Conservation (phyloP, 192 early-diverging fungal species). For the Linnemannia exigua region DNA sequence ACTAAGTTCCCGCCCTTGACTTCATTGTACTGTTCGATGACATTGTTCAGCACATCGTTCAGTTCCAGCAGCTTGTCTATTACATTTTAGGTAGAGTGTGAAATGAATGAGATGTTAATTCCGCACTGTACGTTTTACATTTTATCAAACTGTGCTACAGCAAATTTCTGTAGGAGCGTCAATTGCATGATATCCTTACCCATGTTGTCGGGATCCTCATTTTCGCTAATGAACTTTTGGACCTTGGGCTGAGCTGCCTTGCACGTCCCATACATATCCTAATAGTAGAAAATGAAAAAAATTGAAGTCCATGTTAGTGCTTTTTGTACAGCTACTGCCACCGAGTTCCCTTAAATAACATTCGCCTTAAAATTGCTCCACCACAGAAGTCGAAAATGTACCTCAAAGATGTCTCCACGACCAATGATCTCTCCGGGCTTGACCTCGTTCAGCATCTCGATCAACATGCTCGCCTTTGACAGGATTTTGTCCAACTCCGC, state of each 20-base stretch:
- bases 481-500: constrained; percentile 87
- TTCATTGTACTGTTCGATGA: constrained; percentile 78
- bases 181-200: constrained; percentile 59
- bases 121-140: neutral
- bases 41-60: constrained; percentile 87
- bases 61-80: constrained; percentile 76
- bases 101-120: neutral
- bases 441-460: constrained; percentile 84
- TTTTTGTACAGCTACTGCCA: neutral
- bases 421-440: constrained; percentile 69
- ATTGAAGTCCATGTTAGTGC: neutral
- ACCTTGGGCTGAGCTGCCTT: constrained; percentile 81
- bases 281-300: neutral
- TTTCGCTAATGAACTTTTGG: constrained; percentile 78
- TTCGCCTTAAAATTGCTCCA: too few species aligned
- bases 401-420: constrained; percentile 64
- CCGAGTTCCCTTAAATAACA: neutral
- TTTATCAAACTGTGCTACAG: neutral
- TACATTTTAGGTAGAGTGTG: neutral
- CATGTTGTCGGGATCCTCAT: constrained; percentile 82
- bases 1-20: constrained; percentile 63
- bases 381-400: neutral
- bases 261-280: constrained; percentile 78
- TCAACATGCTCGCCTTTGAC: constrained; percentile 78
- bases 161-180: neutral